Evolutionary conservation across 352 stramenopile species (phyloP), one percentile per base, ranked within the genome.

Genomic region (Globisporangium okanoganense): DNA sequence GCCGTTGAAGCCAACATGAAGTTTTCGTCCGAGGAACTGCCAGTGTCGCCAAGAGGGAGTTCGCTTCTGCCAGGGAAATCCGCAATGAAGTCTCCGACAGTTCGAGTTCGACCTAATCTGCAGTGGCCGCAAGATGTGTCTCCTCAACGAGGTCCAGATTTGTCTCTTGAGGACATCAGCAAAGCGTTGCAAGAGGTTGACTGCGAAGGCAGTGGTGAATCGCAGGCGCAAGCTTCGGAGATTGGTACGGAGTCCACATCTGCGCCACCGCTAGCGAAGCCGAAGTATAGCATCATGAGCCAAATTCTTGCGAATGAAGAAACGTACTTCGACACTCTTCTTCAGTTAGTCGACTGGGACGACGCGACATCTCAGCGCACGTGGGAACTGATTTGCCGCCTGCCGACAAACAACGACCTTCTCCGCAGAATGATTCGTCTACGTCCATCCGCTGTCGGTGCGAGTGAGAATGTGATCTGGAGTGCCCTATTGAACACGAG

Each of bases 321-420:
- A 8, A 22, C 58, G 4, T 73, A 90, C 25, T 89, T 94, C 49
- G 63, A 79, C 8, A 64, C 71, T 20, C 61, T 94, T 16, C 70
- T 92, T n/a, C 61, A 84, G 14, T 59, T 94, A 10, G 72, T 90
- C 0, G 76, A 85, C 13, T 84, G 66, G 71, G 51, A 72, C 9
- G 72, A 81, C 5, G 35, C 67, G 0, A 91, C 75, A 0, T 83
- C 77, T 0, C 73, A 85, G 51, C 73, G 85, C 10, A 79, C 79
- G 24, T 94, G 85, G 85, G 82, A 90, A 35, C 57, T 94, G 24
- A 62, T 94, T 8, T 91, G 79, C 25, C 69, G 75, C 6, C 55
- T 94, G 6, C 85, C 85, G 4, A 90, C 82, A 12, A 94, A 88
- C 61, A 78, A 82, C 31, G 60, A 75, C 1, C 54, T 89, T 9